A percentile compares a stretch with the other conserved stretches of the same genome.
Evolutionary conservation across 73 alveolate genomes (phyloP).

Genomic region (Uronychia binucleata): DNA sequence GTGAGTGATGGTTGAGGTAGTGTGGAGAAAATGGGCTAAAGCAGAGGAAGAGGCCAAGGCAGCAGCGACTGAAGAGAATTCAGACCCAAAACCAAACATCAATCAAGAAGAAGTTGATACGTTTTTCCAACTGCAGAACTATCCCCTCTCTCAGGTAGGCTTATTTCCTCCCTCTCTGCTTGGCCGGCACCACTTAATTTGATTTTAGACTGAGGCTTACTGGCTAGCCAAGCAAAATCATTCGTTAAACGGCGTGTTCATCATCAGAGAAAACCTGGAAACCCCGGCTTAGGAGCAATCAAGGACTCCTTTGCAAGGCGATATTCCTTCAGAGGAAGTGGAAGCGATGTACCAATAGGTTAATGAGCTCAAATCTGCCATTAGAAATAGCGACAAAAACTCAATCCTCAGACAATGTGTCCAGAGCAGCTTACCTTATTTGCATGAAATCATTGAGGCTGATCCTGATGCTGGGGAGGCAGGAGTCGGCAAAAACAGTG

Average conservation of each 20-base stretch:
- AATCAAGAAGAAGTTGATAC: constrained; percentile 29
- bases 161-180: not conserved
- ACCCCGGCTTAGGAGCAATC: constrained; percentile 32
- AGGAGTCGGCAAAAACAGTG: not conserved
- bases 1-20: too few species aligned
- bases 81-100: constrained; percentile 13
- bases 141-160: constrained; percentile 35
- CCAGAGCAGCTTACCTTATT: not conserved
- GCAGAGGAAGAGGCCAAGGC: constrained; percentile 43
- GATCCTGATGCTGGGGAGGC: constrained; percentile 30
- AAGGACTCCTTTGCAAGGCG: not conserved
- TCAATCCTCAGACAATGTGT: not conserved
- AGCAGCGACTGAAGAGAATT: constrained; percentile 19
- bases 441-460: constrained; percentile 13
- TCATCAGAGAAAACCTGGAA: not conserved
- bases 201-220: constrained; percentile 25
- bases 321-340: not conserved
- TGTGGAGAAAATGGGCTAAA: constrained; percentile 14
- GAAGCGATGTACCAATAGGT: not conserved
- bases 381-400: not conserved
- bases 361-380: not conserved
- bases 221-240: constrained; percentile 33
- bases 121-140: constrained; percentile 38
- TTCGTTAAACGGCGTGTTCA: constrained; percentile 22
- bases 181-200: not conserved